A percentile compares a stretch with the other conserved stretches of the same genome.
phyloP scores from a whole-genome alignment of 257 asterid species.

The Solanum neorickii region DNA sequence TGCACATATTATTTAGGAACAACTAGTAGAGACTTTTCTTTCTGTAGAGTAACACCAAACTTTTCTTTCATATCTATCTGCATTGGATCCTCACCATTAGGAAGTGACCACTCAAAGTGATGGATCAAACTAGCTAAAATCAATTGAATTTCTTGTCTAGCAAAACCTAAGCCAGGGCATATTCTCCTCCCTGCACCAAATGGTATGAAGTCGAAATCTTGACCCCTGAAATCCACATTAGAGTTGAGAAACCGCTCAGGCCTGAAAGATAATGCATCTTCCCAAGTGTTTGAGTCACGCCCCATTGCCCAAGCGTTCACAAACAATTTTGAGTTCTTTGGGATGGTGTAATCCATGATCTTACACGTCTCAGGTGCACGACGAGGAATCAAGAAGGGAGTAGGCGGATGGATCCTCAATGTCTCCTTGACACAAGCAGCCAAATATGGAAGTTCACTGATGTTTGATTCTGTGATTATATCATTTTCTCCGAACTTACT shows the following conservation, averaged over 20 bases:
- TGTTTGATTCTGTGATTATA: not conserved
- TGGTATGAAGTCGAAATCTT: conserved; percentile 29
- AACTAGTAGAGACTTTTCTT: conserved; percentile 5
- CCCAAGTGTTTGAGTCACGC: conserved; percentile 22
- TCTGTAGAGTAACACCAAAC: conserved; percentile 10
- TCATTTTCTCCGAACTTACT: conserved; percentile 1
- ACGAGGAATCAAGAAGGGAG: conserved; percentile 27
- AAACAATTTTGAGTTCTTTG: conserved; percentile 12
- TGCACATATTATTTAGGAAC: not conserved
- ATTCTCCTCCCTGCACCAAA: conserved; percentile 44
- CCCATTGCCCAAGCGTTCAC: conserved; percentile 32
- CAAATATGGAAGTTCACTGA: conserved; percentile 15
- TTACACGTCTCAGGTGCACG: conserved; percentile 17
- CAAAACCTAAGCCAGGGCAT: conserved; percentile 37
- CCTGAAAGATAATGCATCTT: conserved; percentile 18
- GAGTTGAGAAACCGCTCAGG: conserved; percentile 27
- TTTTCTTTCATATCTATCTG: conserved; percentile 12
- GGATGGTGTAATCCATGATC: conserved; percentile 23
- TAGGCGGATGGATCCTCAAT: conserved; percentile 40
- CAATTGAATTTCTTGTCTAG: conserved; percentile 10
- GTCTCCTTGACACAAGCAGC: conserved; percentile 33
- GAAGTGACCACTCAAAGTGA: conserved; percentile 21
- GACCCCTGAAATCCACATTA: conserved; percentile 22
- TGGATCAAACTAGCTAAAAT: conserved; percentile 16
- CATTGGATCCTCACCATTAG: not conserved